Evolutionary conservation across 2,329 filamentous ascomycete genomes (phyloP).

Genomic region (Ophiostoma quercus): DNA sequence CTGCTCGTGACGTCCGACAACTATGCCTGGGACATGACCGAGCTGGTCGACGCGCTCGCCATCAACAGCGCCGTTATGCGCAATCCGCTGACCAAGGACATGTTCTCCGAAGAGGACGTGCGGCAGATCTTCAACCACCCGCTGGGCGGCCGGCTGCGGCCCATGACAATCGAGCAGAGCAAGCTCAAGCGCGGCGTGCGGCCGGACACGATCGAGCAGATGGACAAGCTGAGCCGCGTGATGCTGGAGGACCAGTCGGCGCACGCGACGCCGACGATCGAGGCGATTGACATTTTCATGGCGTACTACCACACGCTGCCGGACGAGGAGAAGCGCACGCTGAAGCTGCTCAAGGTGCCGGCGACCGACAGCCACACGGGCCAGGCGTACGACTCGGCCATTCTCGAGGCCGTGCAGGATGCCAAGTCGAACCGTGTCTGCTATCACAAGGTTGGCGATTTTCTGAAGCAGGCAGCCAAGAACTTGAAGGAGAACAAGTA

Average conservation of each 20-base stretch:
- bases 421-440: conserved; percentile 32
- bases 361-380: conserved; percentile 32
- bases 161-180: conserved; percentile 29
- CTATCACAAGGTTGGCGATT: conserved; percentile 29
- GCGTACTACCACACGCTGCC: conserved; percentile 31
- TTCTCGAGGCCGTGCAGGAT: conserved; percentile 32
- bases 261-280: conserved; percentile 27
- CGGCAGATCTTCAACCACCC: conserved; percentile 30
- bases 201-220: conserved; percentile 28
- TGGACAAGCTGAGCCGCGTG: conserved; percentile 27
- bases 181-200: conserved; percentile 30
- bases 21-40: conserved; percentile 43
- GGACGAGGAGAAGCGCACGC: conserved; percentile 28
- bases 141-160: conserved; percentile 29
- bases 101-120: conserved; percentile 32
- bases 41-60: conserved; percentile 30
- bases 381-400: conserved; percentile 31
- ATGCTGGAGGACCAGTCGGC: conserved; percentile 30
- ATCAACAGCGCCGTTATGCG: conserved; percentile 32
- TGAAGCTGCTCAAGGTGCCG: conserved; percentile 30
- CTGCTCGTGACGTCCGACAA: conserved; percentile 27
- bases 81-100: conserved; percentile 32
- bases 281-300: conserved; percentile 31
- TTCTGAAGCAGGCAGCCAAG: conserved; percentile 26
- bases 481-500: conserved; percentile 15